Base-by-base conservation (phyloP, 2,329 filamentous ascomycete genomes). In the Sporothrix mexicana region DNA sequence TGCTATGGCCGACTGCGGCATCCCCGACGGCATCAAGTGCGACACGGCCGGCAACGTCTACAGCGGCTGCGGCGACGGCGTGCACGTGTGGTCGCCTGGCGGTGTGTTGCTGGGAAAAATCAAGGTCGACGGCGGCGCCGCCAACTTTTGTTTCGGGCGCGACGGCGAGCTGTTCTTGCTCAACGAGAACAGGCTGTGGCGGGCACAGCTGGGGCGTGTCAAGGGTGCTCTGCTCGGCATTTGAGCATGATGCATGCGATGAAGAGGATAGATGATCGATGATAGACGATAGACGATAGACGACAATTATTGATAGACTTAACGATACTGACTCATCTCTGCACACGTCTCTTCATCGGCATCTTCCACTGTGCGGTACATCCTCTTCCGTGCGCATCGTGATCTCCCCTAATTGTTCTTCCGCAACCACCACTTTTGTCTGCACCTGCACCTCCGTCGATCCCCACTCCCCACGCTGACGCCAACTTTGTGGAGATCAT, bases 1-100 rank as follows among this genome's bases (percentile, higher is more conserved):
- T 75, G 84, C 87, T 2, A 85, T 84, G 74, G 82, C 83, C 1
- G 81, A 82, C 55, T 79, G 78, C 0, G 85, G 85, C 0, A 81
- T 84, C 9, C 86, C 87, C 0, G 80, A 76, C 74, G 81, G 79
- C 45, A 81, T 86, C 69, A 79, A 80, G 68, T 84, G 83, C 70
- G 84, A 85, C 74, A 53, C 74, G 3, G 69, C 76, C 13, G 85
- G 84, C 0, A 85, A 85, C 73, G 81, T 87, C 0, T 87, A 85
- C 75, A 80, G 82, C 64, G 84, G 84, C 0, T 85, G 83, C 71
- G 82, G 81, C 3, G 85, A 85, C 73, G 85, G 85, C 15, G 78
- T 87, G 41, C 83, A 85, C 73, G 80, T 87, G 1, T 87, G 83
- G 81, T 84, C 80, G 64, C 74, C 81, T 1, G 81, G 79, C 3